phyloP scores from a whole-genome alignment of 805 yeast species.

The Schizosaccharomyces cryophilus region DNA sequence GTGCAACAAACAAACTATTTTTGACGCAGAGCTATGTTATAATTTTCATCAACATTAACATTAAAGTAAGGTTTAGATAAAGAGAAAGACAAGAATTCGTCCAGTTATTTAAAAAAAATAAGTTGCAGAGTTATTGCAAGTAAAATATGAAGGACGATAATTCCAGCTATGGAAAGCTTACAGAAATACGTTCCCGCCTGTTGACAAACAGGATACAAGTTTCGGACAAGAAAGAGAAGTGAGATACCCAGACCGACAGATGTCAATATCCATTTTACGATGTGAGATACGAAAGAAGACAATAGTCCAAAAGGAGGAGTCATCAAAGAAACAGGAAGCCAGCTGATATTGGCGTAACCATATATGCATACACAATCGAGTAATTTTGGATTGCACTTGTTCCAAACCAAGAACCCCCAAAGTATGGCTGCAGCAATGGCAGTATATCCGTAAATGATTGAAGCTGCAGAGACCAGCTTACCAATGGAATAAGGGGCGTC shows the following conservation, averaged over 20 bases:
- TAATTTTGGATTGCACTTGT: conserved; percentile 29
- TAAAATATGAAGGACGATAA: conserved; percentile 26
- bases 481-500: conserved; percentile 36
- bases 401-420: conserved; percentile 28
- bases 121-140: conserved; percentile 43
- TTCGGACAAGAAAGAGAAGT: conserved; percentile 27
- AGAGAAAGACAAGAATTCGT: neutral
- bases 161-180: conserved; percentile 16
- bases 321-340: conserved; percentile 53
- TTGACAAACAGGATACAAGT: conserved; percentile 18
- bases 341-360: conserved; percentile 61
- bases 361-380: conserved; percentile 46
- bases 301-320: conserved; percentile 13
- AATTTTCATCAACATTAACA: too few relatives aligned
- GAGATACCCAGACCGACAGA: conserved; percentile 35
- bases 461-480: conserved; percentile 40
- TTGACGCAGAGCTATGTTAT: too few relatives aligned
- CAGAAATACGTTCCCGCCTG: conserved; percentile 19
- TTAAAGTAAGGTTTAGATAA: neutral
- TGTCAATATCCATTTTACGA: conserved; percentile 41
- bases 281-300: conserved; percentile 17
- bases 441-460: conserved; percentile 54
- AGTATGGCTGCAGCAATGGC: conserved; percentile 32
- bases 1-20: neutral
- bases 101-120: conserved; percentile 25